Evolutionary conservation across 2,329 filamentous ascomycete species (phyloP), one percentile per base, ranked within the genome.

Genomic region (Phialophora macrospora): DNA sequence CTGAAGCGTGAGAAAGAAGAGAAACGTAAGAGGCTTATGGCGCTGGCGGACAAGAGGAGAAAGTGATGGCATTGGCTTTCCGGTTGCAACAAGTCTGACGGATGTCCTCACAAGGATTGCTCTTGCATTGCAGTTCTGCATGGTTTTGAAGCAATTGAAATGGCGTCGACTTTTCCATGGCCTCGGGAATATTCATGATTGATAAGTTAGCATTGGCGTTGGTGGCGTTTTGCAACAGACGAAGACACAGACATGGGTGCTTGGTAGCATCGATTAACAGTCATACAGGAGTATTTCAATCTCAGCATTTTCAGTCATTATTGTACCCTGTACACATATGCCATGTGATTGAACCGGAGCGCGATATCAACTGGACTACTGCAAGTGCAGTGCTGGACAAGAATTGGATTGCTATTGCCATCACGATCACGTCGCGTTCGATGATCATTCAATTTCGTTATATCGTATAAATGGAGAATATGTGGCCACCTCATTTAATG

Each of bases 1-100:
- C 77, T 80, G 32, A 83, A 83, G 73, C 74, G 75, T 63, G 78
- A 78, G 66, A 83, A 83, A 70, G 64, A 80, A 68, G 80, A 80
- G 52, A 76, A 80, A 52, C 80, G 77, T 71, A 77, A 76, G 71
- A 81, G 76, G 66, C 70, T 82, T 63, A 70, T 73, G 57, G 73
- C 73, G 56, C 72, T 82, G 65, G 79, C 78, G 22, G 63, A 59
- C 49, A 73, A 72, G 63, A 64, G 64, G 20, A 70, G 59, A 60
- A 44, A 57, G 22, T 54, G 24, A 60, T n/a, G 38, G 2, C 8
- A n/a, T 41, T 41, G 34, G 12, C 34, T 38, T 17, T 17, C 34
- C 14, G 4, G 38, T 17, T n/a, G 38, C 38, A 44, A 6, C 4
- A n/a, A n/a, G 38, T 44, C 17, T 5, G 38, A 34, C 38, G 3